phyloP scores from a whole-genome alignment of 495 filamentous ascomycete species.

The Talaromyces adpressus region DNA sequence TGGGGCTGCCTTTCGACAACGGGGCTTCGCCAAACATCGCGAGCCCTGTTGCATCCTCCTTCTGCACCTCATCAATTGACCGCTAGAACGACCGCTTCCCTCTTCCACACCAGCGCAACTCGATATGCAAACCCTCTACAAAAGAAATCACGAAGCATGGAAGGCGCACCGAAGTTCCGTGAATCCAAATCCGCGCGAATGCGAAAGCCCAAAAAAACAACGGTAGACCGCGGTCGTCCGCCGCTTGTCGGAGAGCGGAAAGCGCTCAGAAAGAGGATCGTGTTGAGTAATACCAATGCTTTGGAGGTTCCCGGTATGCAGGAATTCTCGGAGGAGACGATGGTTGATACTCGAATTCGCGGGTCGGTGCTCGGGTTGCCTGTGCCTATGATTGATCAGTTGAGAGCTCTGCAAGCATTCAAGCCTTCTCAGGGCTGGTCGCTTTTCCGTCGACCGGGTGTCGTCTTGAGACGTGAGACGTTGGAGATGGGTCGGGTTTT shows the following conservation, averaged over 20 bases:
- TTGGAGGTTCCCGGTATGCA: conserved; percentile 60
- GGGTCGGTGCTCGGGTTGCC: conserved; percentile 66
- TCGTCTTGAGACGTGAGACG: conserved; percentile 67
- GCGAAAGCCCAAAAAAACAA: conserved; percentile 45
- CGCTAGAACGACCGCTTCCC: conserved; percentile 11
- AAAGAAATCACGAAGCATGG: conserved; percentile 25
- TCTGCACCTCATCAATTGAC: conserved; percentile 22
- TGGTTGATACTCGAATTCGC: conserved; percentile 44
- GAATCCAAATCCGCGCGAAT: conserved; percentile 37
- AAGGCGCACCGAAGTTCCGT: conserved; percentile 24
- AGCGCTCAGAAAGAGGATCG: conserved; percentile 76
- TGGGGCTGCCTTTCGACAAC: conserved; percentile 53
- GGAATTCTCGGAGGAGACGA: conserved; percentile 48
- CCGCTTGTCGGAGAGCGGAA: conserved; percentile 76
- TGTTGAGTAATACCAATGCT: conserved; percentile 90
- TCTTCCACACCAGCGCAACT: conserved; percentile 38
- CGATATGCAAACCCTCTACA: conserved; percentile 33
- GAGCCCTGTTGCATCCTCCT: conserved; percentile 21
- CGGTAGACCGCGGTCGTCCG: conserved; percentile 33
- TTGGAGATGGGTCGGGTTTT: conserved; percentile 61
- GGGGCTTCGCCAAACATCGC: conserved; percentile 41
- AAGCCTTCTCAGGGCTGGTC: conserved; percentile 86
- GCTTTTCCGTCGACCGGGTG: conserved; percentile 72
- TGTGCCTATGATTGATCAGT: conserved; percentile 61
- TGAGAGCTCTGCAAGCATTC: conserved; percentile 81